A percentile compares a stretch with the other conserved stretches of the same genome.
Conservation (phyloP, 2,329 filamentous ascomycete genomes). For the Cladosporium sp. region DNA sequence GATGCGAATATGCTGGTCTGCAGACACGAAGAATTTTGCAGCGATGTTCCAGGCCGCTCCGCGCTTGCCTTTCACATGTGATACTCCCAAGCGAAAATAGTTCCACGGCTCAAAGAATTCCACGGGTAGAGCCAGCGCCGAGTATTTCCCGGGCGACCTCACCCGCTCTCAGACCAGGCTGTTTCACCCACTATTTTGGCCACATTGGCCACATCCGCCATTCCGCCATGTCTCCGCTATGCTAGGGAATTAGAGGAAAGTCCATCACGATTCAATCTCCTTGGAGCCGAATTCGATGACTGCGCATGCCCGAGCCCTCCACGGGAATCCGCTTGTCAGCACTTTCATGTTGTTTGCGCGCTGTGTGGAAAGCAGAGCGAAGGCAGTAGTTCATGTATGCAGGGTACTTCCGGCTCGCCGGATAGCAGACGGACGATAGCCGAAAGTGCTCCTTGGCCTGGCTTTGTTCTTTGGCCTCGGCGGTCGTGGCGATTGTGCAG, state of each 20-base stretch:
- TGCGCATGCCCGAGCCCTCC: no score
- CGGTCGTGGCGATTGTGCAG: neutral
- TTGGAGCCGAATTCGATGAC: neutral
- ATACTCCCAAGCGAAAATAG: neutral
- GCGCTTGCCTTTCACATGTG: neutral
- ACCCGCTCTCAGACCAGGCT: conserved; percentile 1
- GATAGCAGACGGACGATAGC: neutral
- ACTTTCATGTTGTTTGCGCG: neutral
- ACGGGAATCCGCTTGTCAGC: neutral
- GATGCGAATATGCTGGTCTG: neutral
- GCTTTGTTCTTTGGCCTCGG: neutral
- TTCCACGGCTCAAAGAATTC: no score
- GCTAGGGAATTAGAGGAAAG: neutral
- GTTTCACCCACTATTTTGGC: conserved; percentile 4
- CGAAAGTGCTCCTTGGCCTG: neutral
- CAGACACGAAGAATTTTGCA: neutral
- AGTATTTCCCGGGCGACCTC: neutral
- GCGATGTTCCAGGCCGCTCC: conserved; percentile 1
- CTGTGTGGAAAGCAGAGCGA: no score
- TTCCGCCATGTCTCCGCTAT: neutral
- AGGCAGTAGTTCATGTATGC: neutral
- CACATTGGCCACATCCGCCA: neutral
- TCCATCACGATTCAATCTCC: neutral
- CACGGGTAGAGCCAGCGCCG: neutral
- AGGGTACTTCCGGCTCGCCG: no score